A percentile compares a stretch with the other conserved stretches of the same genome.
Evolutionary conservation across 1,284 basidiomycete species (phyloP).

Genomic region (Ganoderma multipileum): DNA sequence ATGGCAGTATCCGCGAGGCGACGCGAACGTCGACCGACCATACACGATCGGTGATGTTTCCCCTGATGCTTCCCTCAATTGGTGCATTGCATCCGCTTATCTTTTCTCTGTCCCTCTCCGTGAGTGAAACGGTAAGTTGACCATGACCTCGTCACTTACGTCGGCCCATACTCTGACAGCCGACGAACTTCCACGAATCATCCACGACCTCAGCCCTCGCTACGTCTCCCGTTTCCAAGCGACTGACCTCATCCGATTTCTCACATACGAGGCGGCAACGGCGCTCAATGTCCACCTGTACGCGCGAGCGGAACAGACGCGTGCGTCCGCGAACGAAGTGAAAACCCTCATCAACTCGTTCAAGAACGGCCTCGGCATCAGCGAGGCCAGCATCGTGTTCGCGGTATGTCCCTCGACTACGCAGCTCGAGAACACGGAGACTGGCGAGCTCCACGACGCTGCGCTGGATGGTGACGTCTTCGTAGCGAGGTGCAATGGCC

Average conservation of each 20-base stretch:
- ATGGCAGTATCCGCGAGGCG: constrained; percentile 65
- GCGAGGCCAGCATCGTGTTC: constrained; percentile 57
- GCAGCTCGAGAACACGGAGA: constrained; percentile 25
- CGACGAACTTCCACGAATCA: constrained; percentile 70
- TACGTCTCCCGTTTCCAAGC: constrained; percentile 78
- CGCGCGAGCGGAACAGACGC: constrained; percentile 37
- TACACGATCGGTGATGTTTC: constrained; percentile 63
- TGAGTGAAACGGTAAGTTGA: constrained; percentile 38
- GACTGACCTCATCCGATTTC: constrained; percentile 63
- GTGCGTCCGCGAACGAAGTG: constrained; percentile 37
- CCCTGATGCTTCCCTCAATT: constrained; percentile 54
- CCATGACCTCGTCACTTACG: background rate
- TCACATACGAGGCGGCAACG: constrained; percentile 81
- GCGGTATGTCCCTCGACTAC: constrained; percentile 49
- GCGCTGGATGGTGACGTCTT: constrained; percentile 65
- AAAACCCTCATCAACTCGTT: constrained; percentile 58
- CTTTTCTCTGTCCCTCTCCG: constrained; percentile 67
- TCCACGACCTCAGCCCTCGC: constrained; percentile 79
- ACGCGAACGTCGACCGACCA: constrained; percentile 45
- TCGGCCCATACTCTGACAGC: constrained; percentile 41
- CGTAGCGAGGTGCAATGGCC: constrained; percentile 61
- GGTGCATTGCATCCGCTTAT: constrained; percentile 75
- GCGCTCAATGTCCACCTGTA: constrained; percentile 75
- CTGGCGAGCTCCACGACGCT: constrained; percentile 35
- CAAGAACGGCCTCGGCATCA: constrained; percentile 56